A percentile compares a stretch with the other conserved stretches of the same genome.
phyloP scores from a whole-genome alignment of 805 yeast genomes.

The Ogataea angusta region DNA sequence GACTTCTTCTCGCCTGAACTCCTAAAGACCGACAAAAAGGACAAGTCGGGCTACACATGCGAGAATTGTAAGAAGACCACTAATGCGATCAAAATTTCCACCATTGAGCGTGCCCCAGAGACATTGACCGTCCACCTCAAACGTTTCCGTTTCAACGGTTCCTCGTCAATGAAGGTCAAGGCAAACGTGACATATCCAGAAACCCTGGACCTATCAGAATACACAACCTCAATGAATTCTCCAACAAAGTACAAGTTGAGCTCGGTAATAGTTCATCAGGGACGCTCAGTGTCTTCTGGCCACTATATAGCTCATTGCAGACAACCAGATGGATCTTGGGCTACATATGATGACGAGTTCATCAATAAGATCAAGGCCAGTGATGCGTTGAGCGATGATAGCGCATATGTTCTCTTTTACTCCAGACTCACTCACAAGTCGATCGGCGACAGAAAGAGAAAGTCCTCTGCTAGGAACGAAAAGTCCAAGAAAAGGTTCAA shows the following conservation, averaged over 20 bases:
- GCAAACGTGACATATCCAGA: constrained; percentile 81
- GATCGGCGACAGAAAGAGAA: constrained; percentile 17
- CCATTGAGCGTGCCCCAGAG: constrained; percentile 83
- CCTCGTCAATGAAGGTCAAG: constrained; percentile 75
- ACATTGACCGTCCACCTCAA: constrained; percentile 83
- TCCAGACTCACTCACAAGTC: constrained; percentile 66
- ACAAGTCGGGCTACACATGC: constrained; percentile 79
- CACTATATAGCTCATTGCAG: constrained; percentile 89
- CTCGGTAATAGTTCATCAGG: constrained; percentile 90
- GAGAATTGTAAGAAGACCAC: constrained; percentile 79
- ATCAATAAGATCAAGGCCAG: constrained; percentile 69
- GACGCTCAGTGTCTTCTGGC: constrained; percentile 87
- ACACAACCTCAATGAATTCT: constrained; percentile 41
- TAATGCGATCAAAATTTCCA: constrained; percentile 70
- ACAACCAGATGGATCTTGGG: constrained; percentile 92
- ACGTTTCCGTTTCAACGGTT: constrained; percentile 84
- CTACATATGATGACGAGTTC: constrained; percentile 90
- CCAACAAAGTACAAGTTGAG: constrained; percentile 67
- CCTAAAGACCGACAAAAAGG: constrained; percentile 63
- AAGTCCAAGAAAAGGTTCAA: constrained; percentile 16
- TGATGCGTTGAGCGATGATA: constrained; percentile 74
- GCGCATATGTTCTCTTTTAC: constrained; percentile 88
- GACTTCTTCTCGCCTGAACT: constrained; percentile 84
- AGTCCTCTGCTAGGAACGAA: constrained; percentile 4
- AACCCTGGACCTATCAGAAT: constrained; percentile 68